These are phyloP conservation scores for Ormosia semicastrata DNA, from an alignment of 306 rosid species.

Conservation along the genomic window DNA sequence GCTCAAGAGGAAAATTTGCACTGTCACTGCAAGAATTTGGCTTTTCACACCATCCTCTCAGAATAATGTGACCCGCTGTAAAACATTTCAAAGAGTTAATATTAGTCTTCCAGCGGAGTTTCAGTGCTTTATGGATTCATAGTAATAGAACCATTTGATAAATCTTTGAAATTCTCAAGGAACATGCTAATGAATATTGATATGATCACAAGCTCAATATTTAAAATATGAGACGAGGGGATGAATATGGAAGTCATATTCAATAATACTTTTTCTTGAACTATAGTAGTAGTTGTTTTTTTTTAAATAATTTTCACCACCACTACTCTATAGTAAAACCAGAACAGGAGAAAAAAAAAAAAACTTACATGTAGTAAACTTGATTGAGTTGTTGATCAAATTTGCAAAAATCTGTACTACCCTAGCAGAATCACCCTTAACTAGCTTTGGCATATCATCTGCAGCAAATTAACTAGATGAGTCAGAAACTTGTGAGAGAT, in stretches of 20 bases:
- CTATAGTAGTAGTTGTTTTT: too few species aligned
- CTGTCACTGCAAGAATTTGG: conserved; percentile 42
- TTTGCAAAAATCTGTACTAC: conserved; percentile 97
- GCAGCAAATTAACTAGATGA: conserved; percentile 17
- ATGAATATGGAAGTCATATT: not conserved
- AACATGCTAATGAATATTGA: not conserved
- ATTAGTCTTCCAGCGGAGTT: conserved; percentile 5
- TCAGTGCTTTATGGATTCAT: not conserved
- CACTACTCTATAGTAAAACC: not conserved
- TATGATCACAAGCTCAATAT: not conserved
- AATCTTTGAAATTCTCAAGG: conserved; percentile 1
- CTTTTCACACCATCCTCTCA: conserved; percentile 88
- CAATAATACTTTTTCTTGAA: too few species aligned
- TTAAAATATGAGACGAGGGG: not conserved
- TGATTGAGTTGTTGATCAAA: conserved; percentile 92
- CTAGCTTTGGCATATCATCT: conserved; percentile 94
- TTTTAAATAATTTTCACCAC: not conserved
- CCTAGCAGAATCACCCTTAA: conserved; percentile 94
- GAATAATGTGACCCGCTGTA: conserved; percentile 90
- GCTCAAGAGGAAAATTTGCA: conserved; percentile 41
- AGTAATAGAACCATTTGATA: not conserved
- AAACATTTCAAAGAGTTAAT: conserved; percentile 34
- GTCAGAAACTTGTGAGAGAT: conserved; percentile 7
- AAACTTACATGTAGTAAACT: conserved; percentile 86
- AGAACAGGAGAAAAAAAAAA: not conserved